Evolutionary conservation across 2,329 filamentous ascomycete genomes (phyloP).

Genomic region (Aureobasidium sp.): DNA sequence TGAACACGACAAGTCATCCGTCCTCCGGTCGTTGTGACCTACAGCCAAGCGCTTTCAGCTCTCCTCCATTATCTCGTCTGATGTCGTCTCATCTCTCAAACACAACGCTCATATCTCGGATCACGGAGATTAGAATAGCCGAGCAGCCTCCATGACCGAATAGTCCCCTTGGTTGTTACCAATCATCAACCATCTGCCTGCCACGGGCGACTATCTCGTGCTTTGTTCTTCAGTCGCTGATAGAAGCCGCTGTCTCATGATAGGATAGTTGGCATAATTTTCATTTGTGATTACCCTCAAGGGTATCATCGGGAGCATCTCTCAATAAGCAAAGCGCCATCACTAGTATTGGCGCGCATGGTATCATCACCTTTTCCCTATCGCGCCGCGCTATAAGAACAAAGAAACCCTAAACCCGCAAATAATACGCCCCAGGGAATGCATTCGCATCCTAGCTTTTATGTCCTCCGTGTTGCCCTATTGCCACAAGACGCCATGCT

Average conservation of each 20-base stretch:
- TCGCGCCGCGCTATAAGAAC: constrained; percentile 5
- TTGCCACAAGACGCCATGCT: not conserved
- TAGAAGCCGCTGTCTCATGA: not conserved
- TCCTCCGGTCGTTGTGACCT: not conserved
- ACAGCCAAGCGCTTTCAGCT: not conserved
- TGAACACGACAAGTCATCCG: not conserved
- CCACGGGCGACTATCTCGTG: not conserved
- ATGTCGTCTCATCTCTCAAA: not conserved
- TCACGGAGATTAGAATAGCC: constrained; percentile 1
- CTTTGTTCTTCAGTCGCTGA: not conserved
- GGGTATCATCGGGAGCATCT: not conserved
- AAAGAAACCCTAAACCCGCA: constrained; percentile 3
- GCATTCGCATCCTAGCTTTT: constrained; percentile 1
- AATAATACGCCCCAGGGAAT: constrained; percentile 3
- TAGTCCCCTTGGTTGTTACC: not conserved
- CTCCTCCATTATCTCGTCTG: not conserved
- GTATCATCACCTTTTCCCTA: not conserved
- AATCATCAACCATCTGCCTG: not conserved
- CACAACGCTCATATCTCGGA: constrained; percentile 14
- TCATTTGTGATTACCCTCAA: not conserved
- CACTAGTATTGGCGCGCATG: not conserved
- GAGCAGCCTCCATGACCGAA: not conserved
- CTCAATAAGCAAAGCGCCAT: constrained; percentile 2
- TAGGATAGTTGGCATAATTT: not conserved
- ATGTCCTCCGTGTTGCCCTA: not conserved